Percentiles rank a stretch among this genome's conserved stretches.
Evolutionary conservation across 164 flowering plant genomes (phyloP).

Genomic region (Pachysandra terminalis): DNA sequence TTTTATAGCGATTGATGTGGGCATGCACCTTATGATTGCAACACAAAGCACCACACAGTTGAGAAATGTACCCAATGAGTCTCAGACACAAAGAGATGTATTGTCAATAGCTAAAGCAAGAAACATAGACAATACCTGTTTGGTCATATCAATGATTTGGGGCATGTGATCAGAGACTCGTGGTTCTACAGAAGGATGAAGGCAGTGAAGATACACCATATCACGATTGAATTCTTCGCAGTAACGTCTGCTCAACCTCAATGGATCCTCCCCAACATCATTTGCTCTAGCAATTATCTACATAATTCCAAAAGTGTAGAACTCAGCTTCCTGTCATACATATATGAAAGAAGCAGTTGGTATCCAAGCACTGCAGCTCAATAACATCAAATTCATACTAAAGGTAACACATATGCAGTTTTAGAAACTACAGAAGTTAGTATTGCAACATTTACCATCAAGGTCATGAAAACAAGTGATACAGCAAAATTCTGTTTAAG

Average conservation of each 20-base stretch:
- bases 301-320: constrained; percentile 55
- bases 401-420: not conserved
- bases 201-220: constrained; percentile 73
- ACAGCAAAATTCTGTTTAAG: not conserved
- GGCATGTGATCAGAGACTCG: constrained; percentile 92
- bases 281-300: constrained; percentile 94
- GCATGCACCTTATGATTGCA: not conserved
- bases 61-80: not conserved
- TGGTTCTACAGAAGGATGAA: constrained; percentile 84
- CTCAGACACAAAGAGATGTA: too few species aligned
- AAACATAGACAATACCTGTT: constrained; percentile 42
- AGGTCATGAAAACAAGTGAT: not conserved
- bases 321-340: constrained; percentile 60
- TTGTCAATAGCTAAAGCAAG: not conserved
- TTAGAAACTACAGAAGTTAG: too few species aligned
- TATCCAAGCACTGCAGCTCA: constrained; percentile 12
- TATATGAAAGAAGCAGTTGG: constrained; percentile 33
- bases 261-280: constrained; percentile 83
- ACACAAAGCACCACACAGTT: not conserved
- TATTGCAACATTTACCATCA: not conserved
- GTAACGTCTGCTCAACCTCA: constrained; percentile 73
- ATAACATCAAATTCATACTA: constrained; percentile 4
- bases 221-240: constrained; percentile 82
- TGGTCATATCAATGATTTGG: constrained; percentile 86
- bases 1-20: not conserved